A percentile compares a stretch with the other conserved stretches of the same genome.
Evolutionary conservation across 2,329 filamentous ascomycete genomes (phyloP).

Genomic region (Pseudogymnoascus sp.): DNA sequence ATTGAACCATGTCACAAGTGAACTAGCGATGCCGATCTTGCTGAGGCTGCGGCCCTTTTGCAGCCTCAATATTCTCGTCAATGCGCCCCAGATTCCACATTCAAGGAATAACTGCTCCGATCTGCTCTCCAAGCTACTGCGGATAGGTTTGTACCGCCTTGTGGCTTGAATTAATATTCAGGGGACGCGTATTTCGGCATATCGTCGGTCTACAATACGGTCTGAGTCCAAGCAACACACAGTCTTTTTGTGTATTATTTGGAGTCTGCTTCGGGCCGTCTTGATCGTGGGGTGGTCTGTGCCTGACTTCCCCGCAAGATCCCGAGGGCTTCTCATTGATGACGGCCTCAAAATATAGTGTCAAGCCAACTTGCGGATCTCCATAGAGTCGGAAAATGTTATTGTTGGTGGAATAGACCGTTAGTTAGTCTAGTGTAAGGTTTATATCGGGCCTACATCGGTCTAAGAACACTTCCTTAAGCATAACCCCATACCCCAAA

Average conservation of each 20-base stretch:
- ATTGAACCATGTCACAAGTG: neutral
- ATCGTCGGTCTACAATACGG: neutral
- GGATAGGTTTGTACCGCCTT: neutral
- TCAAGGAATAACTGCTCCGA: neutral
- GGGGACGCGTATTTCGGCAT: neutral
- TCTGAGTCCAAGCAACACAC: neutral
- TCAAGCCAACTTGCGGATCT: neutral
- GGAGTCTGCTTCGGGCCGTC: neutral
- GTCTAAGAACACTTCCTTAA: neutral
- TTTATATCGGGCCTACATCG: slow-evolving; percentile 1
- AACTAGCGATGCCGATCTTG: neutral
- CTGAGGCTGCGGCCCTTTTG: neutral
- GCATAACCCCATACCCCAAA: neutral
- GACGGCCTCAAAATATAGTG: neutral
- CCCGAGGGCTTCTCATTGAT: neutral
- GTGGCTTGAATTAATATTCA: neutral
- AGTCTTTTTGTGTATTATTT: neutral
- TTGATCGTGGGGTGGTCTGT: neutral
- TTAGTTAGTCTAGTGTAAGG: neutral
- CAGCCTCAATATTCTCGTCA: neutral
- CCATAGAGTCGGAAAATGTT: neutral
- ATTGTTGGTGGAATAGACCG: neutral
- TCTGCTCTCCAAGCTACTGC: neutral
- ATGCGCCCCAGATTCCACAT: neutral
- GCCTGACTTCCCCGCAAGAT: neutral